Conservation (phyloP, 2,329 filamentous ascomycete species). For the Chaetomium sp. region DNA sequence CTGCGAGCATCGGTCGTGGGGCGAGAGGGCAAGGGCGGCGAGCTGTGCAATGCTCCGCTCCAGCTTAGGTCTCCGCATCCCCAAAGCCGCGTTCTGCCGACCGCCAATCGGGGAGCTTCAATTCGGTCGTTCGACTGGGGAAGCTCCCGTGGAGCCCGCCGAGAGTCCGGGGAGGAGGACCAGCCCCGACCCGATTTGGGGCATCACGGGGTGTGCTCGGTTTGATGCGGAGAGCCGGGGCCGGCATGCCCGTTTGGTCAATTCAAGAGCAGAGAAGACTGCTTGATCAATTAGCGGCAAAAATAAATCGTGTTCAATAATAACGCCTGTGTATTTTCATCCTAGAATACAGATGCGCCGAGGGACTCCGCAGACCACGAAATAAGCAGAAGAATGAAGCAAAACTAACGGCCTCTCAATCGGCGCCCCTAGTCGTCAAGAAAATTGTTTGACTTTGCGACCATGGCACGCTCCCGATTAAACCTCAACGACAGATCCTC, state of each 20-base stretch:
- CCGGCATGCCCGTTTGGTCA: too few relatives aligned
- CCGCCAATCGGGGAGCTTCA: conserved; percentile 27
- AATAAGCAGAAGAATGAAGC: conserved; percentile 30
- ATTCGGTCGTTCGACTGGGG: conserved; percentile 21
- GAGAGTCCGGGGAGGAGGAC: conserved; percentile 20
- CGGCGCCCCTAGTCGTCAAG: conserved; percentile 8
- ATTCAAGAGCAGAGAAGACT: background rate
- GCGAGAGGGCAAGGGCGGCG: conserved; percentile 21
- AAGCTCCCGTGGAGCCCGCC: conserved; percentile 16
- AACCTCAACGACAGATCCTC: conserved; percentile 12
- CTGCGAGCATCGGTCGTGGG: conserved; percentile 16
- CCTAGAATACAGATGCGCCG: conserved; percentile 36
- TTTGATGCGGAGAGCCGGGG: conserved; percentile 15
- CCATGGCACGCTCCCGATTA: conserved; percentile 14
- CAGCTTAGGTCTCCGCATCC: conserved; percentile 17
- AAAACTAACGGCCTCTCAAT: conserved; percentile 17
- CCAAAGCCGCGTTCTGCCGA: conserved; percentile 36
- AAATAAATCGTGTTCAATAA: conserved; percentile 14
- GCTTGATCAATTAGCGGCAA: background rate
- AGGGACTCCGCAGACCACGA: conserved; percentile 30
- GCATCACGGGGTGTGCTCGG: conserved; percentile 17
- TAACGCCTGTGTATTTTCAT: conserved; percentile 31
- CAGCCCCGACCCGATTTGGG: background rate
- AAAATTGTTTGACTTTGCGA: background rate
- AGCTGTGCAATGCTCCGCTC: conserved; percentile 14